Evolutionary conservation across 768 basidiomycete genomes (phyloP), one percentile per base, ranked within the genome.

Genomic region (Lentinus tigrinus): DNA sequence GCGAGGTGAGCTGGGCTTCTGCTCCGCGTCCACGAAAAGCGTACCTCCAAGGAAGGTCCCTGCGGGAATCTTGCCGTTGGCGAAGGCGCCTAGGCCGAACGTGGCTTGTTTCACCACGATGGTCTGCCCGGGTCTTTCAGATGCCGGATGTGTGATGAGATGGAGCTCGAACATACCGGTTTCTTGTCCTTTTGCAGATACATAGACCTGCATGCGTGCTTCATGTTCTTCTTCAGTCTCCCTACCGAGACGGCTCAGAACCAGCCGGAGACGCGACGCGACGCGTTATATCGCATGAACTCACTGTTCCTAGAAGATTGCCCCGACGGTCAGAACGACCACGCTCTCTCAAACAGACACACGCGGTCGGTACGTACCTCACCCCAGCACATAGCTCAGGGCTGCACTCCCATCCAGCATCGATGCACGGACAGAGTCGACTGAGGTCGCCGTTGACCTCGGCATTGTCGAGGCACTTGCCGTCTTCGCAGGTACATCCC

Each of bases 61-160:
- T n/a, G 21, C 7, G 10, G 48, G 28, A 47, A 75, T 73, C 6
- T 40, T 26, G 47, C 67, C 47, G 3, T n/a, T 34, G 9, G 81
- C 74, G 69, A 78, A 82, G 3, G 80, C 76, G 24, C 83, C 83
- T 28, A 79, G 65, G 1, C 83, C 83, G 64, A 63, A 67, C 3
- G 46, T 23, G 10, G 76, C 75, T 44, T 44, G 43, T 52, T 67
- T 74, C 27, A 84, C 70, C 28, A 69, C 65, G 23, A 79, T 43
- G 21, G 57, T 53, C 80, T 82, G 44, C 1, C n/a, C n/a, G n/a
- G n/a, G 47, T 47, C 67, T 7, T 47, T 16, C 3, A 11, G n/a
- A n/a, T n/a, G 10, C n/a, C 26, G 11, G 26, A 44, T 23, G 13
- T 8, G 37, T 11, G 8, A 39, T 21, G 11, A 27, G 4, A 16